Conservation (phyloP, 2,329 filamentous ascomycete species). For the Arthrobotrys sphaeroides region DNA sequence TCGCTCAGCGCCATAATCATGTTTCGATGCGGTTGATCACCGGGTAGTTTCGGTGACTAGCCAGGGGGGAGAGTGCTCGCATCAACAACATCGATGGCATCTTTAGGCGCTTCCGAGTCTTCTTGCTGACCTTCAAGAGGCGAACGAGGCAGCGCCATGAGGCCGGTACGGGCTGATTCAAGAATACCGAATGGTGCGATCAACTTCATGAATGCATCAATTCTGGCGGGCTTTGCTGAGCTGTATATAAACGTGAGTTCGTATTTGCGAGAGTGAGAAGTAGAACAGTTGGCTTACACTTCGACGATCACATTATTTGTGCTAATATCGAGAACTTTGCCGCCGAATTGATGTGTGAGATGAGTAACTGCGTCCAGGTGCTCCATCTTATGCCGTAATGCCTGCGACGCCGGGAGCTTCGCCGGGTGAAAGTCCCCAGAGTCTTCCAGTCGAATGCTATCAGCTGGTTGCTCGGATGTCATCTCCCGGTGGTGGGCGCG, state of each 20-base stretch:
- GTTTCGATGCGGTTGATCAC: too few relatives aligned
- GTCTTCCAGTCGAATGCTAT: constrained; percentile 63
- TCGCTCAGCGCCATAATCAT: neutral
- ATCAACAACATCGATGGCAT: constrained; percentile 94
- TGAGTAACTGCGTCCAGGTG: constrained; percentile 96
- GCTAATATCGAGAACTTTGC: constrained; percentile 97
- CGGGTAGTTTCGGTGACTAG: constrained; percentile 61
- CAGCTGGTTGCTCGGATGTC: constrained; percentile 62
- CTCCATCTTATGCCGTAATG: constrained; percentile 94
- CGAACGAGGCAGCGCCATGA: constrained; percentile 95
- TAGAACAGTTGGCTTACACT: constrained; percentile 72
- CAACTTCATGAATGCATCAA: constrained; percentile 97
- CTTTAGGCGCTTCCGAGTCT: constrained; percentile 72
- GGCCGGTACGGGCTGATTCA: constrained; percentile 91
- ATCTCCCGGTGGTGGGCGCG: constrained; percentile 96
- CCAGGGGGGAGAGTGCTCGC: constrained; percentile 92
- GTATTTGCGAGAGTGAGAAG: neutral
- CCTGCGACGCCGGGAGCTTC: constrained; percentile 84
- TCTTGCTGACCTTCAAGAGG: constrained; percentile 79
- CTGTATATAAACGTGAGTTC: constrained; percentile 62
- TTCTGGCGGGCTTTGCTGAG: constrained; percentile 89
- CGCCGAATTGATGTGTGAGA: constrained; percentile 95
- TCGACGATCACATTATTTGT: constrained; percentile 99
- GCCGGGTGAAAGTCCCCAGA: constrained; percentile 85
- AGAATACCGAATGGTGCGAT: constrained; percentile 94